Evolutionary conservation across 306 rosid genomes (phyloP), one percentile per base, ranked within the genome.

Genomic region (Rosa chinensis): DNA sequence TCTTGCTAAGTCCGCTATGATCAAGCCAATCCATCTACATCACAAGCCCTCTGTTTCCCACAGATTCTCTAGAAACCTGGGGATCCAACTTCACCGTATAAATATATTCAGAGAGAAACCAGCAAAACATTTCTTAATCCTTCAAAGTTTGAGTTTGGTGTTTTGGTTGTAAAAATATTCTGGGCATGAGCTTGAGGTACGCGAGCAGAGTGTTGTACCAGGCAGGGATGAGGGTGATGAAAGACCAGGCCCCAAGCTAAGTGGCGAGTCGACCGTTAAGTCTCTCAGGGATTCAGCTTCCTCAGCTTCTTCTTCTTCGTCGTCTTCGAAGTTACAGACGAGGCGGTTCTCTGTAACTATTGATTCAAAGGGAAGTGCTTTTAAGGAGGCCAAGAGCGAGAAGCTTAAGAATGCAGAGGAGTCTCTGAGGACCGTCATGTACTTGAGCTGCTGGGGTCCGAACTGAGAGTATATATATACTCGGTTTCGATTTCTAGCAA

Each of bases 401-500:
- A 82, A 82, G 72, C 50, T 70, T 2, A 88, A 84, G 67, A 86
- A 77, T 10, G 92, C 94, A 0, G 98, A 93, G 84, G 89, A 93
- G 52, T 90, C 98, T 77, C 81, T 91, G 4, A 72, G 98, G 52
- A 91, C 85, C 8, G 84, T 93, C 70, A 89, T 93, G 98, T 93
- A 70, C 80, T 84, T 93, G 84, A 93, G 98, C 53, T 93, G 93
- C 37, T 93, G 98, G 98, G 97, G 84, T 76, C 94, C 97, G 43
- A 89, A 85, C 56, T 92, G 77, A 78, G 23, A 28, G 61, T 2
- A 7, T n/a, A 7, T 3, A 7, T 2, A 55, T 7, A 16, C 40
- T 42, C 23, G 3, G 13, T 12, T 21, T 56, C 63, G 11, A 20
- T 73, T 61, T 8, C 13, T 43, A 49, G 55, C 17, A n/a, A 18